Conservation (phyloP, 2,329 filamentous ascomycete genomes). For the Calonectria multiphialidica region DNA sequence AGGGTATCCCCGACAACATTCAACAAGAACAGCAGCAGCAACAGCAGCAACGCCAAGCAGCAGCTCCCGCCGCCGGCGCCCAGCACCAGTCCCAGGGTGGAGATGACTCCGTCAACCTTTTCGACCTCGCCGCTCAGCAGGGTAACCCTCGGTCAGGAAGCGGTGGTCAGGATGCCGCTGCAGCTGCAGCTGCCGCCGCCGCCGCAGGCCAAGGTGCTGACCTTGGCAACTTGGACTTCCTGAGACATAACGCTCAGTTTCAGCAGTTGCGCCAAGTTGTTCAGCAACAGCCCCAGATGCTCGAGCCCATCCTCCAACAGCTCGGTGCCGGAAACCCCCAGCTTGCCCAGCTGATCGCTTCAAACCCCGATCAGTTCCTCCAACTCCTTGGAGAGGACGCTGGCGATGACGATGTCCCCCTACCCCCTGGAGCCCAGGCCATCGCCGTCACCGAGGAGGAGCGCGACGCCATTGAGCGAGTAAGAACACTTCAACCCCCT, state of each 20-base stretch:
- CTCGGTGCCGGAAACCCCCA: slow-evolving; percentile 95
- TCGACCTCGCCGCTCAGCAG: slow-evolving; percentile 90
- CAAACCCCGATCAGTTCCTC: slow-evolving; percentile 94
- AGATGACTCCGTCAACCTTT: slow-evolving; percentile 85
- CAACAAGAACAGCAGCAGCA: slow-evolving; percentile 75
- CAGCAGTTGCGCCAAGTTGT: slow-evolving; percentile 97
- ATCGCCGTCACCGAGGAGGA: slow-evolving; percentile 97
- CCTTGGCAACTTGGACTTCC: slow-evolving; percentile 88
- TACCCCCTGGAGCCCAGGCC: slow-evolving; percentile 89
- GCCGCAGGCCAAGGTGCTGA: slow-evolving; percentile 66
- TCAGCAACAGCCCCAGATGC: slow-evolving; percentile 97
- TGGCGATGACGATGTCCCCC: slow-evolving; percentile 80
- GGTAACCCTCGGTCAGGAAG: slow-evolving; percentile 59
- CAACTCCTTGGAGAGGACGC: slow-evolving; percentile 89
- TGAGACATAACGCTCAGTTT: slow-evolving; percentile 96
- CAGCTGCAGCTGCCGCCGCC: slow-evolving; percentile 59
- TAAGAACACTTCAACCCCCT: slow-evolving; percentile 55
- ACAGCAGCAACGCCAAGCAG: slow-evolving; percentile 53
- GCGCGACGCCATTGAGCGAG: slow-evolving; percentile 94
- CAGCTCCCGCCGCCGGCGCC: slow-evolving; percentile 52
- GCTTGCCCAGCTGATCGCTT: slow-evolving; percentile 90
- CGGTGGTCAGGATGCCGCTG: slow-evolving; percentile 55
- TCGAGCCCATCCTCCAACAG: slow-evolving; percentile 97
- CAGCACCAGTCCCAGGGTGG: slow-evolving; percentile 59
- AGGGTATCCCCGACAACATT: slow-evolving; percentile 93